Evolutionary conservation across 2,329 filamentous ascomycete genomes (phyloP).

Genomic region (Delphinella strobiligena): DNA sequence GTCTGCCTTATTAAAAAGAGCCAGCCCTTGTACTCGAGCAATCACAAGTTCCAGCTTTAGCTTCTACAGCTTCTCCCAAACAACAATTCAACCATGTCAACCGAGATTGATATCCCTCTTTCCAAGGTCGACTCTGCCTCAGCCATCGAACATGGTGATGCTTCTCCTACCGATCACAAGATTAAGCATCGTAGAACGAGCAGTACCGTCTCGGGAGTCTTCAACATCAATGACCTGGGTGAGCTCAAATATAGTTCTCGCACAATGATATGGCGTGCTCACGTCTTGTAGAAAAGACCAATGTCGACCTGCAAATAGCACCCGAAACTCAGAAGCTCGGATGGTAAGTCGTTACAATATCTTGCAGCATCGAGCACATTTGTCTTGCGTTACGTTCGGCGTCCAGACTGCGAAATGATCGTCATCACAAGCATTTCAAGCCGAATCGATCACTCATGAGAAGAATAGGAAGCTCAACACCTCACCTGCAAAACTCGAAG

Average conservation of each 20-base stretch:
- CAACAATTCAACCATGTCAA: constrained; percentile 37
- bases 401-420: too few relatives aligned
- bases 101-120: constrained; percentile 44
- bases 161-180: constrained; percentile 55
- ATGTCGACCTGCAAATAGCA: constrained; percentile 59
- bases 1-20: constrained; percentile 5
- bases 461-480: constrained; percentile 79
- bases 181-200: constrained; percentile 57
- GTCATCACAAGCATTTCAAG: too few relatives aligned
- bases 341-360: constrained; percentile 71
- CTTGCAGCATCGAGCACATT: too few relatives aligned
- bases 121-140: constrained; percentile 86
- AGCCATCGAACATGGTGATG: constrained; percentile 60
- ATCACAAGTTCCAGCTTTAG: not conserved
- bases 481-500: constrained; percentile 64
- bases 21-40: constrained; percentile 4
- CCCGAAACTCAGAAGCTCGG: constrained; percentile 77
- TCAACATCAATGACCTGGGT: constrained; percentile 81
- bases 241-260: constrained; percentile 27
- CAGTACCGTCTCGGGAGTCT: constrained; percentile 60
- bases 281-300: constrained; percentile 52
- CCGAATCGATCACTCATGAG: too few relatives aligned
- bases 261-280: not conserved
- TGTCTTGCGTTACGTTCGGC: too few relatives aligned
- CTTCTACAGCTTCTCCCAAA: constrained; percentile 3